phyloP scores from a whole-genome alignment of 768 basidiomycete species.

The Vishniacozyma victoriae region DNA sequence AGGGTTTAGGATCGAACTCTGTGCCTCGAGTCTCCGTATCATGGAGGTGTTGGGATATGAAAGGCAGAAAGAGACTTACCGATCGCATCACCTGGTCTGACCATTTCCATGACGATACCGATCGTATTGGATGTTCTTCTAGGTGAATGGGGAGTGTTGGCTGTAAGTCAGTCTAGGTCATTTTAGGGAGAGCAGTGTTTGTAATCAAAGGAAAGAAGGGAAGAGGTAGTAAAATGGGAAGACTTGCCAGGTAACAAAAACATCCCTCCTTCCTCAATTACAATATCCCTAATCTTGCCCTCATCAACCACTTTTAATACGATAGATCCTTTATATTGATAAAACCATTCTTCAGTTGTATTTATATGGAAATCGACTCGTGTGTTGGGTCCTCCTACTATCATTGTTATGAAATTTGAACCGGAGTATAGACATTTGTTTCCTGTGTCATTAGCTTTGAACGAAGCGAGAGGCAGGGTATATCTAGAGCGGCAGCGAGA shows the following conservation, averaged over 20 bases:
- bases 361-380: slow-evolving; percentile 92
- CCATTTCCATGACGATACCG: slow-evolving; percentile 83
- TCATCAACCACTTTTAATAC: slow-evolving; percentile 67
- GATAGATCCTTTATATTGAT: slow-evolving; percentile 93
- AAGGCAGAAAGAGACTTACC: slow-evolving; percentile 53
- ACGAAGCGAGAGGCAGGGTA: background rate
- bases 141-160: slow-evolving; percentile 94
- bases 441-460: slow-evolving; percentile 11
- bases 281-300: slow-evolving; percentile 60
- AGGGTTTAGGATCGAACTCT: background rate
- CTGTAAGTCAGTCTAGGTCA: slow-evolving; percentile 50
- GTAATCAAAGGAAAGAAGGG: background rate
- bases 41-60: slow-evolving; percentile 3
- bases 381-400: slow-evolving; percentile 89
- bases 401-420: slow-evolving; percentile 89
- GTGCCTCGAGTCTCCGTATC: too few species aligned
- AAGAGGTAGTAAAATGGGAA: background rate
- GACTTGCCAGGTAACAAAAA: slow-evolving; percentile 79
- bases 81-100: slow-evolving; percentile 64
- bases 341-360: slow-evolving; percentile 99
- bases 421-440: slow-evolving; percentile 55
- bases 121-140: slow-evolving; percentile 84
- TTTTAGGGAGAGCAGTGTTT: background rate
- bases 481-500: background rate
- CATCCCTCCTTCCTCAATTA: slow-evolving; percentile 93